phyloP scores from a whole-genome alignment of 2,329 filamentous ascomycete genomes.

The Pyrenochaeta sp. region DNA sequence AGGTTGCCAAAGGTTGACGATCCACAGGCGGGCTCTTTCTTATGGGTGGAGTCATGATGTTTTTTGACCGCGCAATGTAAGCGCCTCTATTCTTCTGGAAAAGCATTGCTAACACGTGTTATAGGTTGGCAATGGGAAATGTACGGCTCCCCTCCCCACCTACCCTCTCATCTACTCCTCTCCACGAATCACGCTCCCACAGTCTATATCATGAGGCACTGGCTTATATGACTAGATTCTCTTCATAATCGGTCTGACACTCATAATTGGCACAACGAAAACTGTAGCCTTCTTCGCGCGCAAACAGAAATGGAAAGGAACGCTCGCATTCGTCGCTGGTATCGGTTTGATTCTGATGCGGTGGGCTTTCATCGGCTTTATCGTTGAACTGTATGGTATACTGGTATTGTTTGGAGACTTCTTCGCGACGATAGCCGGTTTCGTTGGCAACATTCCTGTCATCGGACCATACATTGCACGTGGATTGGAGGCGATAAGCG shows the following conservation, averaged over 20 bases:
- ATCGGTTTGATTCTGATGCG: constrained; percentile 85
- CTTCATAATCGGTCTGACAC: constrained; percentile 94
- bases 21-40: constrained; percentile 88
- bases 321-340: constrained; percentile 83
- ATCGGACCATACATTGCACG: constrained; percentile 86
- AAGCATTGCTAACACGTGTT: constrained; percentile 10
- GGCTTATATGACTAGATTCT: constrained; percentile 73
- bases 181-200: not conserved
- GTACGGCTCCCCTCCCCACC: constrained; percentile 56
- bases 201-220: constrained; percentile 1
- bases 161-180: constrained; percentile 2
- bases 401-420: constrained; percentile 96
- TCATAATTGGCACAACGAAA: constrained; percentile 93
- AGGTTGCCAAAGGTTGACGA: constrained; percentile 12
- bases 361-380: constrained; percentile 91
- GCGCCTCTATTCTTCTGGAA: constrained; percentile 40
- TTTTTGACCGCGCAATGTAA: constrained; percentile 98
- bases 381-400: constrained; percentile 92
- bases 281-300: constrained; percentile 94
- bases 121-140: constrained; percentile 96
- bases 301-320: constrained; percentile 90
- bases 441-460: constrained; percentile 84
- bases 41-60: constrained; percentile 90
- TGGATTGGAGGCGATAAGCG: constrained; percentile 61
- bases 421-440: constrained; percentile 87